Base-by-base conservation (phyloP, 1,284 basidiomycete species). In the Microbotryum saponariae region DNA sequence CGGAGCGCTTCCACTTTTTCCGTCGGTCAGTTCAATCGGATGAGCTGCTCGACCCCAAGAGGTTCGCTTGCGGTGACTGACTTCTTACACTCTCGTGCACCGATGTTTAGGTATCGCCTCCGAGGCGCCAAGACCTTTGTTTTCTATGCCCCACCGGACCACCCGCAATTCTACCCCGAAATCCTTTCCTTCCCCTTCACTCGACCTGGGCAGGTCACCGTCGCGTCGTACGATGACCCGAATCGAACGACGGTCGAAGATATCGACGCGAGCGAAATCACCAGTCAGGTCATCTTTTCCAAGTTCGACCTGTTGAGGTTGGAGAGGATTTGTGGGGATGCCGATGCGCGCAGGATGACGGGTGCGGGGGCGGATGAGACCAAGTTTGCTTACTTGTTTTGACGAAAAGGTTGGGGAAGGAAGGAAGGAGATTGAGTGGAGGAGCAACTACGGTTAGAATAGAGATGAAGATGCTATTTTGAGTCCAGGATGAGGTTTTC, bases 1-100 rank as follows among this genome's bases (percentile, higher is more conserved):
- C 90, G 63, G 96, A 99, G 75, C 84, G 96, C 23, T 97, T 97
- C 79, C 92, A 98, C 76, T 99, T 98, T 75, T 98, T 93, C 81
- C 83, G 90, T 64, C 82, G 92, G 83, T 87, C 67, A 51, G 78
- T 70, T n/a, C 21, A 27, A 27, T 5, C 6, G 5, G 62, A 33
- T 16, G 37, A 37, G 12, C 12, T 3, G 37, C 12, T 12, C 37
- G 37, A 54, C 20, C 16, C 6, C 31, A 27, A 27, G 37, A 47
- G 37, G 46, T 52, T 31, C 52, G 59, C 27, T 25, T 54, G 56
- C 62, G 54, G 58, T 62, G 54, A 60, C 45, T 37, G 59, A 48
- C 65, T 55, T 16, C 23, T 12, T 14, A 23, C 44, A 37, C 37
- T 37, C 37, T n/a, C 8, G 58, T 46, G 45, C 16, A 16, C 53